A percentile compares a stretch with the other conserved stretches of the same genome.
Conservation (phyloP, 768 basidiomycete genomes). For the Coprinopsis sp. region DNA sequence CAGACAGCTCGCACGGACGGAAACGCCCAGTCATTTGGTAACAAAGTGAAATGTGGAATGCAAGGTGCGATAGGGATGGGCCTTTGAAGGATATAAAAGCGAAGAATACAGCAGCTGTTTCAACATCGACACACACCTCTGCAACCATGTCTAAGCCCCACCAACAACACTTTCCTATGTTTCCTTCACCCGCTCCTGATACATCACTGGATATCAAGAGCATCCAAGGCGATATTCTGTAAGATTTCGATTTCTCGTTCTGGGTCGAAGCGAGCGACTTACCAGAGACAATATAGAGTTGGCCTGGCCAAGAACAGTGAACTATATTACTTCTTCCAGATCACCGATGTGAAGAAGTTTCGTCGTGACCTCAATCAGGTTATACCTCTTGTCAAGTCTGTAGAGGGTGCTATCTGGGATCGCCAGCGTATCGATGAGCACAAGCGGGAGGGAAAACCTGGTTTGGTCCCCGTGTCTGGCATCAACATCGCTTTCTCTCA, state of each 20-base stretch:
- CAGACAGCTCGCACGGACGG: no score
- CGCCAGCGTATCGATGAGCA: conserved; percentile 34
- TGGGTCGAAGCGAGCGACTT: not conserved
- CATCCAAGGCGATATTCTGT: conserved; percentile 48
- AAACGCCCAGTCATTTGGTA: no score
- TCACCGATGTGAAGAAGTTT: conserved; percentile 41
- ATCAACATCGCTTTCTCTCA: conserved; percentile 55
- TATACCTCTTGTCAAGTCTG: conserved; percentile 42
- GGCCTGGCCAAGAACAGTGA: conserved; percentile 55
- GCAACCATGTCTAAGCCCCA: no score
- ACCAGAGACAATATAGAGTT: not conserved
- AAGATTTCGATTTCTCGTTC: conserved; percentile 12
- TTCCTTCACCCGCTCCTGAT: conserved; percentile 11
- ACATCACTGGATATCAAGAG: conserved; percentile 35
- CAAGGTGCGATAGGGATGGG: no score
- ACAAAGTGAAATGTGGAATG: no score
- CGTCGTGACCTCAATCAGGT: conserved; percentile 35
- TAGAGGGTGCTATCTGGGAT: conserved; percentile 38
- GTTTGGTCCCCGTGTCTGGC: conserved; percentile 35
- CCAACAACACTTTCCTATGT: conserved; percentile 1
- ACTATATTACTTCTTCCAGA: conserved; percentile 48
- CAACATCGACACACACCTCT: no score
- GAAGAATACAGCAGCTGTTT: no score
- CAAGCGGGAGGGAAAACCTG: conserved; percentile 29
- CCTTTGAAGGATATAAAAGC: no score